Evolutionary conservation across 176 grass and related monocot species (phyloP).

Genomic region (Tillandsia fasciculata): DNA sequence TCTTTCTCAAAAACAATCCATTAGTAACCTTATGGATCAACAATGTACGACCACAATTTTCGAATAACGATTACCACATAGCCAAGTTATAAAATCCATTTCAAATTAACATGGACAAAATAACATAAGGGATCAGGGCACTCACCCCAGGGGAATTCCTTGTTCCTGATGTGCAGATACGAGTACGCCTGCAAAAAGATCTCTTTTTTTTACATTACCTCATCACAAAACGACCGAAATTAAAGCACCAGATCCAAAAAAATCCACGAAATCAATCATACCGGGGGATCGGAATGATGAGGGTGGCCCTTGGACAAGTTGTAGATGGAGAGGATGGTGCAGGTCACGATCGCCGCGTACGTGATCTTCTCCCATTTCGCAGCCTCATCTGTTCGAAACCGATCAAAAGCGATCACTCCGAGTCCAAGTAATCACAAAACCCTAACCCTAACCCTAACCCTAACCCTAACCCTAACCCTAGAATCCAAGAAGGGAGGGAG

Average conservation of each 20-base stretch:
- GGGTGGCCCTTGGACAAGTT: constrained; percentile 44
- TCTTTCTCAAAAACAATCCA: too few species aligned
- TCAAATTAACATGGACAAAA: not conserved
- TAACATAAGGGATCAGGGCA: not conserved
- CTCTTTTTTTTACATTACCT: not conserved
- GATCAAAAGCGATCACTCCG: not conserved
- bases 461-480: not conserved
- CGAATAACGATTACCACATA: not conserved
- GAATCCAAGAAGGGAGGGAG: not conserved
- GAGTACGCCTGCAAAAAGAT: constrained; percentile 27
- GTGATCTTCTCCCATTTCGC: constrained; percentile 54
- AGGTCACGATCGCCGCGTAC: constrained; percentile 35
- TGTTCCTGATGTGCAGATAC: constrained; percentile 44
- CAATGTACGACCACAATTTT: not conserved
- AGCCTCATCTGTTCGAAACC: constrained; percentile 31
- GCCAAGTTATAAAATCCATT: not conserved
- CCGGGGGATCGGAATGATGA: constrained; percentile 33
- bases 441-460: not conserved
- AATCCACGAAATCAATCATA: constrained; percentile 7
- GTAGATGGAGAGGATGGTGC: constrained; percentile 39
- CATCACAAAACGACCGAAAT: not conserved
- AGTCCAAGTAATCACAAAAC: too few species aligned
- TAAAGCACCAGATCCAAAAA: not conserved
- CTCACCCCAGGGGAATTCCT: constrained; percentile 47
- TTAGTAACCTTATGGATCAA: not conserved